phyloP scores from a whole-genome alignment of 768 basidiomycete genomes.

The Infundibulicybe gibba region DNA sequence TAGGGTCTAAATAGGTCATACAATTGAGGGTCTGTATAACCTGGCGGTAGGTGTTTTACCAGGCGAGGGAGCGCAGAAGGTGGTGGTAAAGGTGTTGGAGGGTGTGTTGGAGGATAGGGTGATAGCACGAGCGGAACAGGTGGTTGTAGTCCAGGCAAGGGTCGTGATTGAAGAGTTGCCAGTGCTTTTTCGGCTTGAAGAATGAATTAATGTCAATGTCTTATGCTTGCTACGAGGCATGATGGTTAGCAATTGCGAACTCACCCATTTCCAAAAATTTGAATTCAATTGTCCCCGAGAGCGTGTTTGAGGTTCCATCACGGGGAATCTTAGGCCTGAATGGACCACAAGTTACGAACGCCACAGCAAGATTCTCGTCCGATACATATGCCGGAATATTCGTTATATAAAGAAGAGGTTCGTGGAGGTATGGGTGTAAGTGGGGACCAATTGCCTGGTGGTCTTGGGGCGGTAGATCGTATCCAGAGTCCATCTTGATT shows the following conservation, averaged over 20 bases:
- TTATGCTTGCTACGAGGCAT: no score
- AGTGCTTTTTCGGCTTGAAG: conserved; percentile 87
- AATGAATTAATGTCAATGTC: no score
- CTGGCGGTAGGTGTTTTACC: conserved; percentile 77
- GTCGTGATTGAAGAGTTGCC: conserved; percentile 76
- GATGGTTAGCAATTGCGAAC: conserved; percentile 9
- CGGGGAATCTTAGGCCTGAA: conserved; percentile 76
- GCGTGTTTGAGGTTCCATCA: conserved; percentile 45
- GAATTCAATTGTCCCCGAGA: conserved; percentile 82
- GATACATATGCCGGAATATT: conserved; percentile 69
- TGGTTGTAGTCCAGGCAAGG: conserved; percentile 57
- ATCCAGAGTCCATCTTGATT: conserved; percentile 44
- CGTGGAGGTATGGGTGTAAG: conserved; percentile 81
- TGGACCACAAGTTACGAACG: conserved; percentile 73
- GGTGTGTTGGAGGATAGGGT: conserved; percentile 78
- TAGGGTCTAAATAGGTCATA: conserved; percentile 85
- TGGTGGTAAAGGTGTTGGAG: conserved; percentile 71
- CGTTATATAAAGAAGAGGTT: conserved; percentile 79
- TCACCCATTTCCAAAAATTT: conserved; percentile 77
- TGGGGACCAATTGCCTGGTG: conserved; percentile 33
- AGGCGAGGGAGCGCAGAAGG: conserved; percentile 76
- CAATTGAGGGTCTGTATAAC: conserved; percentile 65
- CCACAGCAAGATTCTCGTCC: conserved; percentile 73
- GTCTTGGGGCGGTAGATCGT: conserved; percentile 30
- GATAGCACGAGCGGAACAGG: conserved; percentile 67